A percentile compares a stretch with the other conserved stretches of the same genome.
Conservation (phyloP, 192 early-diverging fungal species). For the Backusella morwellensis region DNA sequence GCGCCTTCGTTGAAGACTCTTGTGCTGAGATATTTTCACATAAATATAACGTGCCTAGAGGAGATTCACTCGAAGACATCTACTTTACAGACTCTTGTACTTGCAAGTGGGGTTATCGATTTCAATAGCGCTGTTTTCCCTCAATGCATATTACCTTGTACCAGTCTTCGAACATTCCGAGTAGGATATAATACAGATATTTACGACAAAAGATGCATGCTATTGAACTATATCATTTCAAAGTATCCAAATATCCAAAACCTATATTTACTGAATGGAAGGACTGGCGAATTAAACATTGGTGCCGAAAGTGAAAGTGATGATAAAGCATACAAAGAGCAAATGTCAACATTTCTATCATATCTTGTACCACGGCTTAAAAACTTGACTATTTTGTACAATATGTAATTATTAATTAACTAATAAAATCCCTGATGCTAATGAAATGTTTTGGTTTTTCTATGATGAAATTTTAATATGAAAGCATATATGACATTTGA, state of each 20-base stretch:
- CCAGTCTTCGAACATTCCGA: neutral
- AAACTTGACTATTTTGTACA: neutral
- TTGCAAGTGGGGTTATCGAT: neutral
- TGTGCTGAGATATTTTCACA: neutral
- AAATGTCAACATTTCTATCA: neutral
- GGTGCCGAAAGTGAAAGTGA: neutral
- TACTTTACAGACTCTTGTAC: neutral
- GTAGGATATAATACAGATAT: neutral
- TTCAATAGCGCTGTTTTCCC: neutral
- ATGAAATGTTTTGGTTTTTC: neutral
- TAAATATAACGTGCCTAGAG: neutral
- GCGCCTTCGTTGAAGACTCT: conserved; percentile 3
- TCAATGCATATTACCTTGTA: neutral
- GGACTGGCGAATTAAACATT: neutral
- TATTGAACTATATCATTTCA: neutral
- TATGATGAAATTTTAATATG: too few relatives aligned
- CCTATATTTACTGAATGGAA: neutral
- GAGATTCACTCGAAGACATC: neutral
- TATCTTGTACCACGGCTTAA: neutral
- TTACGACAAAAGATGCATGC: neutral
- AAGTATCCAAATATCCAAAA: neutral
- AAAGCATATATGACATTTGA: too few relatives aligned
- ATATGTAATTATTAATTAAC: neutral
- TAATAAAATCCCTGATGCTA: neutral
- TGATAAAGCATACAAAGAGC: neutral